Base-by-base conservation (phyloP, 2,329 filamentous ascomycete genomes). In the Fusarium decemcellulare region DNA sequence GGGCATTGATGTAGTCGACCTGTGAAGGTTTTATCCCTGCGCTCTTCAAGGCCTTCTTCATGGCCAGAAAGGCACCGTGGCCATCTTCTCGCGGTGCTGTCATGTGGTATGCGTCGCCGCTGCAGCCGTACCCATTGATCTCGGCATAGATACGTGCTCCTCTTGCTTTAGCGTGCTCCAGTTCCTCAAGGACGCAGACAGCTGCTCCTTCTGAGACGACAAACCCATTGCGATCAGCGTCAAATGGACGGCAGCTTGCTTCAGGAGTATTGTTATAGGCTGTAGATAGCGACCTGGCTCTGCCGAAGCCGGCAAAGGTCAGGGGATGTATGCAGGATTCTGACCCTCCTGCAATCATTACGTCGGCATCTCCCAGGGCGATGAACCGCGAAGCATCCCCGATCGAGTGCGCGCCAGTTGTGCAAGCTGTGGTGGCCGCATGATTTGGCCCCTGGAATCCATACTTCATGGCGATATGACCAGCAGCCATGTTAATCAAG, bases 251-350 rank as follows among this genome's bases (percentile, higher is more conserved):
- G 32, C 94, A 97, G 52, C 94, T 90, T 48, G 87, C 83, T 2
- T 83, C 72, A 0, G 95, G 94, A 10, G 86, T 79, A 63, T 92
- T 83, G 76, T 98, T 98, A 82, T 90, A 97, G 5, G 86, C 87
- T 0, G 93, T 97, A 8, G 94, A 91, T 37, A 99, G 83, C 55
- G 95, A 98, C 63, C 95, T 89, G 2, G 95, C 94, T 66, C 94
- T 88, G 27, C 94, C 92, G 76, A 99, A 99, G 8, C 95, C 96
- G 8, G 95, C 93, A 72, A 98, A 92, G 2, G 95, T 93, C 44
- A 99, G 86, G 10, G 96, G 96, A 77, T 99, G 95, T 59, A 99
- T 95, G 78, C 96, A 99, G 0, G 95, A 94, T 80, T 99, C 96
- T 9, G 95, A 90, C 30, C 95, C 95, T 43, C 96, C 96, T n/a